A percentile compares a stretch with the other conserved stretches of the same genome.
Conservation (phyloP, 2,329 filamentous ascomycete genomes). For the Alternaria atra region DNA sequence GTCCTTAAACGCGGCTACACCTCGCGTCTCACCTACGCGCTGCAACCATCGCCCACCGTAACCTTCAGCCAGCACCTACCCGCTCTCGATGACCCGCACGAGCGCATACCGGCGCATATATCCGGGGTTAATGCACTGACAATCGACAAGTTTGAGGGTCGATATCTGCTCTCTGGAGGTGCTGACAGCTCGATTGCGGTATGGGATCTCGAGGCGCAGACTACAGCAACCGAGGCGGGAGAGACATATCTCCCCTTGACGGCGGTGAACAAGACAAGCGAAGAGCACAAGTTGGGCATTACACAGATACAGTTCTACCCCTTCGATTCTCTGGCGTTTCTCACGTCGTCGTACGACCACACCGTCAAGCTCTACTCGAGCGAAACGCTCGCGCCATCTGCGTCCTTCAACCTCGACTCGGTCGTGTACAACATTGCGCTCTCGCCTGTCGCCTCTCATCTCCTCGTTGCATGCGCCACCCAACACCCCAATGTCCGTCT, state of each 20-base stretch:
- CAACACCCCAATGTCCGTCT: conserved; percentile 85
- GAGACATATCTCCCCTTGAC: conserved; percentile 38
- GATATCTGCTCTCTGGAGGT: conserved; percentile 82
- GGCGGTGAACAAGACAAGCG: conserved; percentile 38
- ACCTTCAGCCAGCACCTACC: conserved; percentile 73
- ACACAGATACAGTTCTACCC: conserved; percentile 81
- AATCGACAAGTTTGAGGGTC: conserved; percentile 82
- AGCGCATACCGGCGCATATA: conserved; percentile 70
- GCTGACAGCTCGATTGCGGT: conserved; percentile 84
- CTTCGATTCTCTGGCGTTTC: conserved; percentile 77
- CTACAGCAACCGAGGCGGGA: conserved; percentile 23
- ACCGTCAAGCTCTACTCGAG: conserved; percentile 79
- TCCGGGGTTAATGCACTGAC: conserved; percentile 81
- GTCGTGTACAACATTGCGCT: conserved; percentile 80
- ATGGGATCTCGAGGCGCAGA: conserved; percentile 77
- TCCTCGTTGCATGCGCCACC: conserved; percentile 87
- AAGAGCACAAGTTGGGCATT: conserved; percentile 72
- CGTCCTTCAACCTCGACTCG: conserved; percentile 72
- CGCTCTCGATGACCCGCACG: conserved; percentile 41
- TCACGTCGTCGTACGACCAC: conserved; percentile 81
- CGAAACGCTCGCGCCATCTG: conserved; percentile 66
- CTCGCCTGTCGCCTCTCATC: conserved; percentile 74
- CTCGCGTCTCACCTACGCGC: conserved; percentile 71
- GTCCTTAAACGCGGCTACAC: conserved; percentile 72
- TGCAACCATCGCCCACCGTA: conserved; percentile 70